Evolutionary conservation across 2,329 filamentous ascomycete genomes (phyloP).

Genomic region (Epichloe hybrida): DNA sequence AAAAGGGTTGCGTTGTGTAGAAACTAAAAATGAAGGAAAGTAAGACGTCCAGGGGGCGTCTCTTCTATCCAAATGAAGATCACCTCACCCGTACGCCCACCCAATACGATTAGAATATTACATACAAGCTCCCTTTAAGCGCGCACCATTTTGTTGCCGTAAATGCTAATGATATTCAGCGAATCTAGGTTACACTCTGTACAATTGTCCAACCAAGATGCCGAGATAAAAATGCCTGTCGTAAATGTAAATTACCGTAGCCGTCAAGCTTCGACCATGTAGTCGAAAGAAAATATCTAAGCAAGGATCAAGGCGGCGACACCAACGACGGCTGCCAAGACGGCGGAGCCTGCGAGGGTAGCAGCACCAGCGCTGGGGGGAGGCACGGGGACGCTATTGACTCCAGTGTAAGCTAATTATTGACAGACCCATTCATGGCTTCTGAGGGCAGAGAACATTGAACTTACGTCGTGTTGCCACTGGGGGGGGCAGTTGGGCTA

Average conservation of each 20-base stretch:
- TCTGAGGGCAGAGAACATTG: no score
- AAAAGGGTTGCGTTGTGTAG: conserved; percentile 4
- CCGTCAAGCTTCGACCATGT: conserved; percentile 26
- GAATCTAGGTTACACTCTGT: no score
- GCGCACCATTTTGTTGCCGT: conserved; percentile 7
- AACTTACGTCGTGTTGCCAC: conserved; percentile 18
- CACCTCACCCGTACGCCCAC: conserved; percentile 8
- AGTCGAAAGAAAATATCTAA: conserved; percentile 30
- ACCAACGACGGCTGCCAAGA: conserved; percentile 42
- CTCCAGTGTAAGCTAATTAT: not conserved
- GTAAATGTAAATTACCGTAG: conserved; percentile 20
- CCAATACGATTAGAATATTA: conserved; percentile 33
- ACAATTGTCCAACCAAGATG: no score
- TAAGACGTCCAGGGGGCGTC: not conserved
- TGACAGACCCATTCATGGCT: no score
- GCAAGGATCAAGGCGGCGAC: conserved; percentile 39
- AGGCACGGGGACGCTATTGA: conserved; percentile 14
- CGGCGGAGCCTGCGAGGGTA: conserved; percentile 37
- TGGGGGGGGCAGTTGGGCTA: conserved; percentile 26
- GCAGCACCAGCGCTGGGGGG: conserved; percentile 38
- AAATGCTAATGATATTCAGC: conserved; percentile 8
- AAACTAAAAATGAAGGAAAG: not conserved
- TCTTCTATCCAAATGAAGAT: no score
- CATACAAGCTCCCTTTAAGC: conserved; percentile 16
- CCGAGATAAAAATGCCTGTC: conserved; percentile 18